These are phyloP conservation scores for Pseudoturritis turrita DNA, from an alignment of 345 rosid genomes.

Conservation along the genomic window DNA sequence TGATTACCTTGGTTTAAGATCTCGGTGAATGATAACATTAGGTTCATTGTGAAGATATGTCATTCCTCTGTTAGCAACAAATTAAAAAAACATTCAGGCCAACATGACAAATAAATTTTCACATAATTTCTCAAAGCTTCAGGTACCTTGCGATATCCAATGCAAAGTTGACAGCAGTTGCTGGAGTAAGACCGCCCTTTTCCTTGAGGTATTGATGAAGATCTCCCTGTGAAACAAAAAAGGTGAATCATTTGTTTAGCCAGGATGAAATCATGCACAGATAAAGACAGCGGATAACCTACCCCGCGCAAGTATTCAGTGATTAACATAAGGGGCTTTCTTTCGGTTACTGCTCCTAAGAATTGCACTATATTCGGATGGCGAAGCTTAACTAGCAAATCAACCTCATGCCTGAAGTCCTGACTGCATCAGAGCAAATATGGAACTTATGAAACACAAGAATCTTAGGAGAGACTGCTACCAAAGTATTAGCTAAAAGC, in stretches of 20 bases:
- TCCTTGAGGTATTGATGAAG: conserved; percentile 95
- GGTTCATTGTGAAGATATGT: conserved; percentile 99
- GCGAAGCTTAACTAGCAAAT: conserved; percentile 95
- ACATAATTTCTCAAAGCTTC: not conserved
- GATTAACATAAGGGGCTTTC: conserved; percentile 98
- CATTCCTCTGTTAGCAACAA: conserved; percentile 69
- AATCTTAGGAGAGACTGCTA: not conserved
- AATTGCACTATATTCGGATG: conserved; percentile 99
- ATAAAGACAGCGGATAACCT: conserved; percentile 22
- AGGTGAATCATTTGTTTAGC: conserved; percentile 5
- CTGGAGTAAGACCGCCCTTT: conserved; percentile 84
- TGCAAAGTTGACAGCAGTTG: conserved; percentile 86
- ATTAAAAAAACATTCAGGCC: conserved; percentile 6
- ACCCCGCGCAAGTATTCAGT: conserved; percentile 97
- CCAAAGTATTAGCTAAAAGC: not conserved
- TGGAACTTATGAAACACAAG: not conserved
- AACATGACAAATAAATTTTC: not conserved
- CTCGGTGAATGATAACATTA: conserved; percentile 91
- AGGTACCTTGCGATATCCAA: conserved; percentile 88
- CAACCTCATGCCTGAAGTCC: conserved; percentile 99
- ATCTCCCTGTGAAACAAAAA: conserved; percentile 63
- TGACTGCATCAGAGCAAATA: conserved; percentile 51
- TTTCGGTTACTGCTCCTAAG: conserved; percentile 97
- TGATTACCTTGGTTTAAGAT: conserved; percentile 85
- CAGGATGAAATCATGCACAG: conserved; percentile 1